These are phyloP conservation scores for Bipolaris zeicola DNA, from an alignment of 2,329 filamentous ascomycete genomes.

Conservation along the genomic window DNA sequence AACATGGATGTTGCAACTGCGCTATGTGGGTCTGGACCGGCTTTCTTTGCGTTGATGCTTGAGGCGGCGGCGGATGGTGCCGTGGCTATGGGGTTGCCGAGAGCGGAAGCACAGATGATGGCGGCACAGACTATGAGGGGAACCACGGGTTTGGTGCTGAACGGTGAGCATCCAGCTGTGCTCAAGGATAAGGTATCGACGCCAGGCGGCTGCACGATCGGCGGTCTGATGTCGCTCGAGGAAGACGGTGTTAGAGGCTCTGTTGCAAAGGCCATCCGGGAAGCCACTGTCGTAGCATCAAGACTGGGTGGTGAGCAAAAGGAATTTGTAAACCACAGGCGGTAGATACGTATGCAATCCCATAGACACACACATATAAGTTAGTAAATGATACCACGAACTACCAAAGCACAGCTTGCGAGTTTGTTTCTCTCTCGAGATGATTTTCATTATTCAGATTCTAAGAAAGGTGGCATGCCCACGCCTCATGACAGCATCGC, in stretches of 20 bases:
- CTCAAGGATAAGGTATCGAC: constrained; percentile 78
- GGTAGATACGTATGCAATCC: constrained; percentile 18
- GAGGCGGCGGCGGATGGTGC: constrained; percentile 78
- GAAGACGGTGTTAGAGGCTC: constrained; percentile 72
- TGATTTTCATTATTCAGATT: background rate
- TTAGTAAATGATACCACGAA: constrained; percentile 14
- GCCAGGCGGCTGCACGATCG: constrained; percentile 78
- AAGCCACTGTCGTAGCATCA: constrained; percentile 72
- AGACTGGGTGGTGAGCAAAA: constrained; percentile 64
- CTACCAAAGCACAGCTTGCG: background rate
- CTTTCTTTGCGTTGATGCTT: constrained; percentile 76
- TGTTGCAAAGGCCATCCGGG: constrained; percentile 70
- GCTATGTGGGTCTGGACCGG: constrained; percentile 74
- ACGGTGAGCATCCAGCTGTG: constrained; percentile 75
- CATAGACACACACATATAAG: background rate
- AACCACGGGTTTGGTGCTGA: constrained; percentile 70
- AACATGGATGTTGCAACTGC: constrained; percentile 77
- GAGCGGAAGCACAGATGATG: constrained; percentile 75
- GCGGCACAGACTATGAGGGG: constrained; percentile 80
- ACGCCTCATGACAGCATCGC: background rate
- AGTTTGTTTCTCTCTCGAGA: background rate
- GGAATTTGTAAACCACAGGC: constrained; percentile 53
- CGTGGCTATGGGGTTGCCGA: constrained; percentile 77
- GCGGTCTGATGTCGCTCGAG: constrained; percentile 73
- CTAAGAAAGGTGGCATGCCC: background rate